Base-by-base conservation (phyloP, 108 stramenopile genomes). In the Seminavis robusta region DNA sequence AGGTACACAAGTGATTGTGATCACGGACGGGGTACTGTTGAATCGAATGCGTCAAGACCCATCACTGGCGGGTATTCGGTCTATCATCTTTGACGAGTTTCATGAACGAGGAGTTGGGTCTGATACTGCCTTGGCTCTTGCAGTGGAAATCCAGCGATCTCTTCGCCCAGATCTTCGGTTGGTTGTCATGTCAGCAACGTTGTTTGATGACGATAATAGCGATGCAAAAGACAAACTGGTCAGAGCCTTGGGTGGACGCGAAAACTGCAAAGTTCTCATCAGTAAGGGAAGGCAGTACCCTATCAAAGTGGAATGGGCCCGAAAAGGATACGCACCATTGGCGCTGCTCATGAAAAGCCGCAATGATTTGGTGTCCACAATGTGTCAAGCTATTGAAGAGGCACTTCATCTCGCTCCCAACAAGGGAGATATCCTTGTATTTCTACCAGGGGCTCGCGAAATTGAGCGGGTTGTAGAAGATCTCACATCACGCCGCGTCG, bases 391-490 rank as follows among this genome's bases (percentile, higher is more conserved):
- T 81, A 16, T 76, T 79, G 8, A 43, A 48, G 38, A 76, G 36
- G 42, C 23, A 23, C 56, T 71, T 40, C 61, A 66, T 2, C 50
- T 86, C 11, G 61, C 77, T 13, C 81, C 81, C 16, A 51, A 40
- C 0, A 52, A 57, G 15, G 92, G 92, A 23, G 90, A 92, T 49
- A 57, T 94, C 0, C 83, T 94, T 9, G 73, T 80, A 9, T 94
- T 94, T 49, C 53, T 94, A 28, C 93, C 93, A 4, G 93, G 93
- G 17, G 87, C 70, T 13, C 74, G 76, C 33, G 93, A 94, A 63
- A 85, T 91, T n/a, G 65, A 76, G 9, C 61, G 65, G 24, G 86
- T 76, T 7, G 79, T 92, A 9, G 20, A 48, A 41, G 60, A 74
- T 33, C 60, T 85, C 39, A 50, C 58, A 33, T 54, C 59, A 3